These are phyloP conservation scores for Singerocomus inundabilis DNA, from an alignment of 1,284 basidiomycete species.

Conservation along the genomic window DNA sequence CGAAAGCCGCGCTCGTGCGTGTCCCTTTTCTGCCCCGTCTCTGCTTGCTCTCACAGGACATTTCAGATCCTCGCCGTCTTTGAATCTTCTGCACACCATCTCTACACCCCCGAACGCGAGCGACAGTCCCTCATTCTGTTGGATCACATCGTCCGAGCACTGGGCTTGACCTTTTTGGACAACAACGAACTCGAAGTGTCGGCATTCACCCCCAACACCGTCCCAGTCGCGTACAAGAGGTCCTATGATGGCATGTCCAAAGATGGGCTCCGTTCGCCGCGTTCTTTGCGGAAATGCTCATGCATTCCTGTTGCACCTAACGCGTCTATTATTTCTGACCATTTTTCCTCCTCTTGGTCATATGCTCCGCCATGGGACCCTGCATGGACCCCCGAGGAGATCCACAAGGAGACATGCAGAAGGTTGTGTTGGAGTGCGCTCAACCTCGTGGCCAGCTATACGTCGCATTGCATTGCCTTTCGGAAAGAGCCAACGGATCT, in stretches of 20 bases:
- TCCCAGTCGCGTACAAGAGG: slow-evolving; percentile 44
- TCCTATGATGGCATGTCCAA: slow-evolving; percentile 29
- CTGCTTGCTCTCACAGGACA: slow-evolving; percentile 2
- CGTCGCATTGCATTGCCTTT: slow-evolving; percentile 64
- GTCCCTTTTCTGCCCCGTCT: neutral
- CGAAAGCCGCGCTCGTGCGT: slow-evolving; percentile 72
- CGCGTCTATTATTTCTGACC: slow-evolving; percentile 39
- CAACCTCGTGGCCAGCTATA: slow-evolving; percentile 61
- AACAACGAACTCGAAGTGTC: slow-evolving; percentile 51
- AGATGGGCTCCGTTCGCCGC: slow-evolving; percentile 28
- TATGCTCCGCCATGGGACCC: slow-evolving; percentile 61
- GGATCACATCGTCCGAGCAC: slow-evolving; percentile 58
- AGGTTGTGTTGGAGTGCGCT: slow-evolving; percentile 73
- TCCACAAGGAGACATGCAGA: slow-evolving; percentile 64
- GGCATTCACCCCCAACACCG: slow-evolving; percentile 46
- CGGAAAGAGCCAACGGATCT: slow-evolving; percentile 54
- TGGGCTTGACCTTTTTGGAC: slow-evolving; percentile 58
- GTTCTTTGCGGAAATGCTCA: slow-evolving; percentile 41
- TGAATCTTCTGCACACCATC: slow-evolving; percentile 69
- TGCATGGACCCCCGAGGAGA: slow-evolving; percentile 50
- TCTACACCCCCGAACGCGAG: slow-evolving; percentile 54
- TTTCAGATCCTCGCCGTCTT: slow-evolving; percentile 68
- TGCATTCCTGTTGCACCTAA: slow-evolving; percentile 46
- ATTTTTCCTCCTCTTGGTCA: slow-evolving; percentile 43
- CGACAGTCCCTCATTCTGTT: slow-evolving; percentile 52